Conservation (phyloP, 345 rosid species). For the Mallotus nudiflorus region DNA sequence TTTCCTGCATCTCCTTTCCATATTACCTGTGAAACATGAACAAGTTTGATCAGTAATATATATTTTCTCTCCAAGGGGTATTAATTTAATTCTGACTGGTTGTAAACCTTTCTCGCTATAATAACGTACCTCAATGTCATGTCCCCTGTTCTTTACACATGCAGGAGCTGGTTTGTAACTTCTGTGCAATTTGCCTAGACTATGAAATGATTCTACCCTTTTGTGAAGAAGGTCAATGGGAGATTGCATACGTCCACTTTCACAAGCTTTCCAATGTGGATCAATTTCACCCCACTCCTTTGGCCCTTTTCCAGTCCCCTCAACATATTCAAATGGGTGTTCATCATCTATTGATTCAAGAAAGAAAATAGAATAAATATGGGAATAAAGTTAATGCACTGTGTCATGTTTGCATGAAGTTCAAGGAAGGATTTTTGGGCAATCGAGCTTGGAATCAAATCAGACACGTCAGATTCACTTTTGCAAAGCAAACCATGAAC, state of each 20-base stretch:
- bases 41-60: no score
- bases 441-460: no score
- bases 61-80: no score
- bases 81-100: no score
- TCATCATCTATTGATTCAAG: no score
- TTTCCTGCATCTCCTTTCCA: constrained; percentile 74
- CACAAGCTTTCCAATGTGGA: constrained; percentile 55
- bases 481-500: no score
- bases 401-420: no score
- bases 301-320: constrained; percentile 46
- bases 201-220: constrained; percentile 38
- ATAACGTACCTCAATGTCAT: no score
- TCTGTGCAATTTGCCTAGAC: constrained; percentile 38
- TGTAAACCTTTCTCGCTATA: constrained; percentile 29
- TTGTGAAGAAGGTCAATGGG: constrained; percentile 58
- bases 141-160: constrained; percentile 55
- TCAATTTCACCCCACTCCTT: constrained; percentile 60
- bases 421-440: no score
- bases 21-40: constrained; percentile 37
- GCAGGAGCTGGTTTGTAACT: constrained; percentile 64
- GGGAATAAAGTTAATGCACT: no score
- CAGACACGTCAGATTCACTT: no score
- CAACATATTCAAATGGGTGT: constrained; percentile 26
- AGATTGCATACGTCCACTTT: constrained; percentile 70
- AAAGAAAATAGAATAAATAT: no score